Percentiles rank a stretch among this genome's conserved stretches.
Evolutionary conservation across 306 rosid genomes (phyloP).

Genomic region (Senna tora): DNA sequence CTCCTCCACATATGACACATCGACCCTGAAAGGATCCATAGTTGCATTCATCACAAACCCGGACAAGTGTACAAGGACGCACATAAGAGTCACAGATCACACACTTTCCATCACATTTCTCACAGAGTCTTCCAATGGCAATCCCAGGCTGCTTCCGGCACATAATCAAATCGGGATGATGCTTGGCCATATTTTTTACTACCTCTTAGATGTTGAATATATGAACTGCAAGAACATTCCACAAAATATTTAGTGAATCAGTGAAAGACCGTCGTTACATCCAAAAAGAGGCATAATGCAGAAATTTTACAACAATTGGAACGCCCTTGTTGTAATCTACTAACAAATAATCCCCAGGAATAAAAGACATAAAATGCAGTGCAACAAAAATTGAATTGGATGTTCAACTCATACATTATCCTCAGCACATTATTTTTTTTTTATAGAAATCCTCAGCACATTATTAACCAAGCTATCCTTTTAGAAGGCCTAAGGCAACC

Average conservation of each 20-base stretch:
- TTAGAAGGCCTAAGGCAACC: background rate
- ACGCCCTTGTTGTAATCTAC: background rate
- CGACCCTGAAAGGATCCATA: constrained; percentile 79
- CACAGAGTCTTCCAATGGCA: constrained; percentile 78
- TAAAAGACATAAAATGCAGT: background rate
- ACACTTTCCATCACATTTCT: constrained; percentile 88
- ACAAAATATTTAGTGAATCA: background rate
- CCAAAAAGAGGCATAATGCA: background rate
- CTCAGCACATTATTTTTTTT: no score
- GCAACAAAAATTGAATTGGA: background rate
- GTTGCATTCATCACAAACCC: constrained; percentile 89
- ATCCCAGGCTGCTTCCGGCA: constrained; percentile 89
- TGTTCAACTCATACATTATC: background rate
- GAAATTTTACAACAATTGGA: background rate
- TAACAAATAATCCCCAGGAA: background rate
- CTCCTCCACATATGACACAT: constrained; percentile 90
- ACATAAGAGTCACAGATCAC: constrained; percentile 84
- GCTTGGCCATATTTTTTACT: constrained; percentile 70
- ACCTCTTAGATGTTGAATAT: constrained; percentile 36
- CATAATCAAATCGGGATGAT: constrained; percentile 89
- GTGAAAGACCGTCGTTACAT: background rate
- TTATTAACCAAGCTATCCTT: background rate
- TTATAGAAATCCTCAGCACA: no score
- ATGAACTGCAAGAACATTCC: background rate
- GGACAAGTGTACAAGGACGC: constrained; percentile 86